Conservation (phyloP, 2,329 filamentous ascomycete species). For the Delphinella strobiligena region DNA sequence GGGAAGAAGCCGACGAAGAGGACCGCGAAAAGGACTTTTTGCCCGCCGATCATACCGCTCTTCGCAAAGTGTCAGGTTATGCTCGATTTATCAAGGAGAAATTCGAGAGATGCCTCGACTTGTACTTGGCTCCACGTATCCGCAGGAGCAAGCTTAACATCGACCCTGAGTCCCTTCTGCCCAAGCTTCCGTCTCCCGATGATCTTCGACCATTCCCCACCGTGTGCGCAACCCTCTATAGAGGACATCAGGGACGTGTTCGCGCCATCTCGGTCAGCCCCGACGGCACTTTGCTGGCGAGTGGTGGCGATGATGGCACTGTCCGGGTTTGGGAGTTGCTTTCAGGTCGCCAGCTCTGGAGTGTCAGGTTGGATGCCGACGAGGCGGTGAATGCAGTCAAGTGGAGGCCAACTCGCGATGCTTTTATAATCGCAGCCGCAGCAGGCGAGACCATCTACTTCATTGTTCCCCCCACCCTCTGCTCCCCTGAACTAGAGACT, state of each 20-base stretch:
- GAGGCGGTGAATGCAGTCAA: conserved; percentile 75
- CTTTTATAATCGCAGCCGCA: conserved; percentile 70
- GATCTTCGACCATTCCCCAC: conserved; percentile 94
- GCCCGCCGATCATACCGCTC: conserved; percentile 66
- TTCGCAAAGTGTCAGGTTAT: conserved; percentile 88
- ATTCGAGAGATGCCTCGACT: conserved; percentile 87
- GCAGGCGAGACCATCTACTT: conserved; percentile 78
- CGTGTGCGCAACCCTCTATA: conserved; percentile 73
- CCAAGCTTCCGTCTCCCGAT: conserved; percentile 84
- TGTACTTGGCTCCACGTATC: conserved; percentile 87
- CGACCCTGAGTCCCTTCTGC: conserved; percentile 81
- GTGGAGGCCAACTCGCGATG: conserved; percentile 78
- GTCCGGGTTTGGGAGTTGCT: conserved; percentile 81
- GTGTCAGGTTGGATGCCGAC: conserved; percentile 60
- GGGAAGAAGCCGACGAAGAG: conserved; percentile 79
- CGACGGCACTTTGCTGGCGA: conserved; percentile 73
- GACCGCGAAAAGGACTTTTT: conserved; percentile 84
- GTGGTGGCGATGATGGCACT: conserved; percentile 86
- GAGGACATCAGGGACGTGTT: conserved; percentile 79
- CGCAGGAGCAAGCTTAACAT: conserved; percentile 93
- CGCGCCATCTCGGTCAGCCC: conserved; percentile 77
- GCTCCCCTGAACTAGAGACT: conserved; percentile 43
- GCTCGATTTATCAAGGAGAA: conserved; percentile 85
- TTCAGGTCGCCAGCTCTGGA: conserved; percentile 82
- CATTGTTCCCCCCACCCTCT: conserved; percentile 50